Conservation (phyloP, 305 asterid genomes). For the Lippia alba region DNA sequence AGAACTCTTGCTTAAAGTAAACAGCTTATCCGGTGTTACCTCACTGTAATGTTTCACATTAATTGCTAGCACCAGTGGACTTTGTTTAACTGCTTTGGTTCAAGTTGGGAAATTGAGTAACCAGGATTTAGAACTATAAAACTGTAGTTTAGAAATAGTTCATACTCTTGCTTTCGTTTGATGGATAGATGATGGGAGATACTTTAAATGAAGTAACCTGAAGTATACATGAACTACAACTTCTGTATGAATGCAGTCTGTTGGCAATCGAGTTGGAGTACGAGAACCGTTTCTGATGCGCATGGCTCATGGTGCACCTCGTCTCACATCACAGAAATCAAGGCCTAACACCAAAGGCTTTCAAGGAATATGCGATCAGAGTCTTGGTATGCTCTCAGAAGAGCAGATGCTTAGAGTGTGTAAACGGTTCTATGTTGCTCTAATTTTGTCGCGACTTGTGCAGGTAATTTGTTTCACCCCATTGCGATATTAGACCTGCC, state of each 20-base stretch:
- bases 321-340: conserved; percentile 56
- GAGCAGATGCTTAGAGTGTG: conserved; percentile 91
- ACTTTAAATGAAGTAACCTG: conserved; percentile 25
- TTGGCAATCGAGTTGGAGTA: conserved; percentile 96
- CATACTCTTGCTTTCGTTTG: conserved; percentile 15
- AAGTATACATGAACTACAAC: conserved; percentile 30
- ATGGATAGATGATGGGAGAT: conserved; percentile 16
- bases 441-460: conserved; percentile 90
- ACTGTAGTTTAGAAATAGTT: conserved; percentile 2
- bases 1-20: conserved; percentile 11
- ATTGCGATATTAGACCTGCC: conserved; percentile 14
- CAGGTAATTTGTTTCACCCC: conserved; percentile 60
- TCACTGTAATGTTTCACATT: background rate
- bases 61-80: conserved; percentile 10
- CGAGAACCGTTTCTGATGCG: conserved; percentile 97
- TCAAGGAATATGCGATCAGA: conserved; percentile 54
- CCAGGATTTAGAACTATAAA: conserved; percentile 19
- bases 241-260: conserved; percentile 72
- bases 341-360: conserved; percentile 59
- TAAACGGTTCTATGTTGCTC: conserved; percentile 90
- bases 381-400: conserved; percentile 61
- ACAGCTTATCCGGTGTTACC: conserved; percentile 4
- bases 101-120: conserved; percentile 15
- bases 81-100: conserved; percentile 12
- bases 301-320: conserved; percentile 97